Evolutionary conservation across 1,284 basidiomycete genomes (phyloP).

Genomic region (Coniophora puteana): DNA sequence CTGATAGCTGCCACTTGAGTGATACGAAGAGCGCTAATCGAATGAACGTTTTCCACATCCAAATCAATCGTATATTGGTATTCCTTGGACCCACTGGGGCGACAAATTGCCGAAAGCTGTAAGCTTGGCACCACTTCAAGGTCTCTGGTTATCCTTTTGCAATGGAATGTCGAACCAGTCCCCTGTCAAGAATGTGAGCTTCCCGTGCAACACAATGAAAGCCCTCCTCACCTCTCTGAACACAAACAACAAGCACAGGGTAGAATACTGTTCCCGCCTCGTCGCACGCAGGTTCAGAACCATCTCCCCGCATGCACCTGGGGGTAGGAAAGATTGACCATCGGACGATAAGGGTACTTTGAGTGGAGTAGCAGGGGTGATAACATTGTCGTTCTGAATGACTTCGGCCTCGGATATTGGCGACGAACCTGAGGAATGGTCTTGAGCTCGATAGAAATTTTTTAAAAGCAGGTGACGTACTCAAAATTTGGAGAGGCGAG

Average conservation of each 20-base stretch:
- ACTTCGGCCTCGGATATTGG: constrained; percentile 30
- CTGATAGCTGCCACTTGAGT: constrained; percentile 60
- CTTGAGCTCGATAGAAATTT: constrained; percentile 4
- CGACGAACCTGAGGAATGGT: constrained; percentile 11
- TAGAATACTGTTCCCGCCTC: too few relatives aligned
- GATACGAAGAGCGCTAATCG: constrained; percentile 41
- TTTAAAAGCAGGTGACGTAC: too few relatives aligned
- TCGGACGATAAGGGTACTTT: constrained; percentile 39
- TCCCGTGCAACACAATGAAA: not conserved
- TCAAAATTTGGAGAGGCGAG: too few relatives aligned
- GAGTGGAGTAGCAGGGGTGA: constrained; percentile 44
- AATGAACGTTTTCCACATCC: constrained; percentile 50
- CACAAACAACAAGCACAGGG: constrained; percentile 58
- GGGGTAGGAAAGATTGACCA: constrained; percentile 33
- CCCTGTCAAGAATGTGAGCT: constrained; percentile 29
- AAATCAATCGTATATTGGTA: constrained; percentile 54
- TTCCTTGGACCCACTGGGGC: constrained; percentile 46
- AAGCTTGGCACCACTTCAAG: constrained; percentile 60
- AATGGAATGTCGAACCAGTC: constrained; percentile 47
- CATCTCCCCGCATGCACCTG: constrained; percentile 46
- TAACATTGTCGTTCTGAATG: constrained; percentile 50
- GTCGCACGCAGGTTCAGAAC: constrained; percentile 52
- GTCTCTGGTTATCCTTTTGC: constrained; percentile 47
- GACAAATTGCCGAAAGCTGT: constrained; percentile 42
- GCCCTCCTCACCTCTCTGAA: constrained; percentile 59